phyloP scores from a whole-genome alignment of 2,329 filamentous ascomycete genomes.

The Fusarium sulawesiense region DNA sequence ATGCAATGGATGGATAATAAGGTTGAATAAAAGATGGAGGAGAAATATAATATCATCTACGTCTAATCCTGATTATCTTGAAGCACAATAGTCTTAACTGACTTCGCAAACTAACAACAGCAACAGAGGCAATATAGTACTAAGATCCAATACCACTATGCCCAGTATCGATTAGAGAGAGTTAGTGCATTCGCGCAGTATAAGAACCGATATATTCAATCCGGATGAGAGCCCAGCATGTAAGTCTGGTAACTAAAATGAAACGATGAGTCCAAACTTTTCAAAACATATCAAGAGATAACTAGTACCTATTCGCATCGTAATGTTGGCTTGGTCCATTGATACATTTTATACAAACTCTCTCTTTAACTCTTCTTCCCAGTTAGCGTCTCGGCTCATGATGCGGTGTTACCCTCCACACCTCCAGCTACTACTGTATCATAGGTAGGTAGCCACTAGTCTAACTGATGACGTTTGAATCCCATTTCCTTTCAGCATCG shows the following conservation, averaged over 20 bases:
- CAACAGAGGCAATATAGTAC: not conserved
- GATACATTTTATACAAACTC: not conserved
- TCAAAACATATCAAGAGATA: not conserved
- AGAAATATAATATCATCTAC: not conserved
- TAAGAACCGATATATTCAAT: not conserved
- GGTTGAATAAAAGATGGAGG: not conserved
- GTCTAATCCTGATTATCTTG: not conserved
- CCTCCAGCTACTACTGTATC: not conserved
- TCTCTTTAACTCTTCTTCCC: not conserved
- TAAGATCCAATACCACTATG: not conserved
- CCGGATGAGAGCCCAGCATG: not conserved
- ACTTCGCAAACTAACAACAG: not conserved
- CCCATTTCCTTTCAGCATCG: slow-evolving; percentile 1
- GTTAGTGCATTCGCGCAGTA: not conserved
- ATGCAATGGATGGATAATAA: not conserved
- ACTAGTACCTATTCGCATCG: not conserved
- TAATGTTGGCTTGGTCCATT: not conserved
- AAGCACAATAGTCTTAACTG: not conserved
- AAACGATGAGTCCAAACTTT: not conserved
- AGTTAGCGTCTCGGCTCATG: slow-evolving; percentile 12
- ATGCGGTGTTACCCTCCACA: slow-evolving; percentile 27
- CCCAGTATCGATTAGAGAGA: not conserved
- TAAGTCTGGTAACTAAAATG: not conserved
- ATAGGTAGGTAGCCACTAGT: slow-evolving; percentile 1
- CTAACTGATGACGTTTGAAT: slow-evolving; percentile 24